Conservation (phyloP, 2,329 filamentous ascomycete species). For the Phyllosticta citriasiana region DNA sequence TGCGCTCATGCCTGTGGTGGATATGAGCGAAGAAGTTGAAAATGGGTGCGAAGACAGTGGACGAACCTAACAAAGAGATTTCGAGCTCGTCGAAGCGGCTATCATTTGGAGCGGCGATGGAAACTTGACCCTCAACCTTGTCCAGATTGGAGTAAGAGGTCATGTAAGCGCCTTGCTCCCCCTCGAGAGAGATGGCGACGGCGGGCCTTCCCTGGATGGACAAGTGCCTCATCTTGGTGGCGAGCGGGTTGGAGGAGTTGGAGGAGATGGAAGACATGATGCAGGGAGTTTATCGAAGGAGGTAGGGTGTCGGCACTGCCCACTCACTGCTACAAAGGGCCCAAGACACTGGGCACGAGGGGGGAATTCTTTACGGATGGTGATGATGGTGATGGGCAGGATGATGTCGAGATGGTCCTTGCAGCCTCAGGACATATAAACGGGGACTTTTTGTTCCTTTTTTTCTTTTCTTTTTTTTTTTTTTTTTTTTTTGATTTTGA, state of each 20-base stretch:
- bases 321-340: not conserved
- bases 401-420: not conserved
- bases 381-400: not conserved
- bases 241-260: not conserved
- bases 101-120: constrained; percentile 40
- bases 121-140: constrained; percentile 44
- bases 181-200: constrained; percentile 34
- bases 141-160: constrained; percentile 49
- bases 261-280: not conserved
- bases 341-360: not conserved
- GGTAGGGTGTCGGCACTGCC: not conserved
- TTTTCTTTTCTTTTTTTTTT: not conserved
- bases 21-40: constrained; percentile 13
- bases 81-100: constrained; percentile 48
- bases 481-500: too few relatives aligned
- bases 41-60: not conserved
- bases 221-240: constrained; percentile 24
- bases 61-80: constrained; percentile 47
- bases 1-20: constrained; percentile 35
- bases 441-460: not conserved
- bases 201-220: constrained; percentile 27
- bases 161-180: constrained; percentile 24
- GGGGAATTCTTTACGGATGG: not conserved
- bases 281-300: not conserved
- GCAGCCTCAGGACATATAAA: not conserved